Conservation (phyloP, 768 basidiomycete species). For the Dacryopinax primogenitus region DNA sequence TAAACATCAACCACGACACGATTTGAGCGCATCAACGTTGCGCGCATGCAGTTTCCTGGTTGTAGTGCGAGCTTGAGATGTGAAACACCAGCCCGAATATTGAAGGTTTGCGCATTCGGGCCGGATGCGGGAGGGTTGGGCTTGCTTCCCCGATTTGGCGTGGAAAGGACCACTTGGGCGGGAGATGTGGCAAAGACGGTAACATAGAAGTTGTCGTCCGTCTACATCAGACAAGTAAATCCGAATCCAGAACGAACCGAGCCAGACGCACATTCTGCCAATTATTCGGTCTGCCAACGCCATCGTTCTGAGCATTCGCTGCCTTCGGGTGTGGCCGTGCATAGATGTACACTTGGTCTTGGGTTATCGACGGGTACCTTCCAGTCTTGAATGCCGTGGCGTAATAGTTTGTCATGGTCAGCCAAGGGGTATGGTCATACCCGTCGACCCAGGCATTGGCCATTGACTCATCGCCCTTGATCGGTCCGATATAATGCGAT, state of each 20-base stretch:
- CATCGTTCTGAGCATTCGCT: constrained; percentile 17
- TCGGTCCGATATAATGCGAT: constrained; percentile 29
- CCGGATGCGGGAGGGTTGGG: constrained; percentile 13
- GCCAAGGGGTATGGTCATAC: constrained; percentile 16
- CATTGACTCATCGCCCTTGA: constrained; percentile 21
- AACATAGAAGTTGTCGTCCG: constrained; percentile 20
- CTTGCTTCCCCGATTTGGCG: constrained; percentile 17
- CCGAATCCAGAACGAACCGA: background rate
- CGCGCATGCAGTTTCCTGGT: constrained; percentile 10
- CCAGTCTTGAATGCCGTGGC: constrained; percentile 22
- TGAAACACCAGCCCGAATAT: background rate
- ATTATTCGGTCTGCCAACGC: constrained; percentile 14
- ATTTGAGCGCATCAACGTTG: constrained; percentile 18
- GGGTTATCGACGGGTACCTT: constrained; percentile 19
- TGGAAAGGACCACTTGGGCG: constrained; percentile 13
- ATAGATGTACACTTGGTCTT: constrained; percentile 21
- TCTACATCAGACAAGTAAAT: constrained; percentile 3
- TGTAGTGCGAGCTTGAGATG: background rate
- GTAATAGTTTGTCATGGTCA: constrained; percentile 19
- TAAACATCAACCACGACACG: constrained; percentile 16
- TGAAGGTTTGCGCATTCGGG: background rate
- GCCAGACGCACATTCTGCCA: constrained; percentile 8
- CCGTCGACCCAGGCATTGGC: constrained; percentile 20
- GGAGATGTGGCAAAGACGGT: constrained; percentile 19
- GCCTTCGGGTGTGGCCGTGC: constrained; percentile 21